Base-by-base conservation (phyloP, 768 basidiomycete species). In the Macrocybe gigantea region DNA sequence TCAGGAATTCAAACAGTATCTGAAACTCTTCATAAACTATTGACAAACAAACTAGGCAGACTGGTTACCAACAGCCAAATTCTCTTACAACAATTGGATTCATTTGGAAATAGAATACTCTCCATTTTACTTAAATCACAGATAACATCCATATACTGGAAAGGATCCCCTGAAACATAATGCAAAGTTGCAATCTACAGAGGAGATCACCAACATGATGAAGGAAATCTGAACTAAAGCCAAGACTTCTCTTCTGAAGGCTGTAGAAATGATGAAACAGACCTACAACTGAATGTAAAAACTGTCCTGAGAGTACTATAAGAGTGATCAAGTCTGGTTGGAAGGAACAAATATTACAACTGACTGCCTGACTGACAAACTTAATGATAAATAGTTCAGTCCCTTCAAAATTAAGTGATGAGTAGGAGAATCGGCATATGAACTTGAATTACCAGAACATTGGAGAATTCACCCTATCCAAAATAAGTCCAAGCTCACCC, bases 21-120 rank as follows among this genome's bases (percentile, higher is more conserved):
- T 65, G 33, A 45, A 50, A 37, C 44, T 63, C 10, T 65, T 58
- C 45, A 47, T 53, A 22, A 50, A 56, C 44, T 55, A 57, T 44
- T 40, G 53, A 33, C 62, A 65, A 42, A 47, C 56, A 36, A 52
- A 67, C 40, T 68, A 65, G 67, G 41, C 54, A 0, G 48, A 58
- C 12, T 56, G 55, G 35, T 47, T 67, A 1, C 49, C 60, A n/a
- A 48, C 54, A 12, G 60, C 61, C 1, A 62, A 67, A 45, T 67
- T 65, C 40, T 51, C 60, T 8, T 63, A 61, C 52, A 66, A 66
- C 48, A 60, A 60, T 38, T 38, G 58, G 12, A 33, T 53, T 8
- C 50, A 56, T 36, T 37, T 56, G 8, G 50, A 61, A 9, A 65
- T 59, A 30, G 51, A 54, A 2, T 38, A 55, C 11, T 53, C 63